These are phyloP conservation scores for Blastocystis sp. DNA, from an alignment of 352 stramenopile species.

Conservation along the genomic window DNA sequence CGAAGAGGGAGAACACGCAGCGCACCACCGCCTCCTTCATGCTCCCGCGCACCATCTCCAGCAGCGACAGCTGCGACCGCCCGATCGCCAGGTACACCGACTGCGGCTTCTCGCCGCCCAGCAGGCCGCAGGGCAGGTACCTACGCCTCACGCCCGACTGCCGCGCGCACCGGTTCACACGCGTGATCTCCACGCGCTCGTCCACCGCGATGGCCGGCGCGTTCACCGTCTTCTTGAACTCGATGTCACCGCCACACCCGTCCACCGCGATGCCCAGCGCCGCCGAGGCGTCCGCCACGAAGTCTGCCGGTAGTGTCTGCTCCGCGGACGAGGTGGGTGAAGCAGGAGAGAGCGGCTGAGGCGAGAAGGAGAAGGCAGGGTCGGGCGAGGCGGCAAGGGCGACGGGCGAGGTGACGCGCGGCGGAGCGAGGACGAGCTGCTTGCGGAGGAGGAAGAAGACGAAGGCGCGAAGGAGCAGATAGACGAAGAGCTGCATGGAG, in stretches of 20 bases:
- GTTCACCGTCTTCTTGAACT: conserved; percentile 29
- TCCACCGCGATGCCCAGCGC: conserved; percentile 8
- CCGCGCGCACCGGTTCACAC: not conserved
- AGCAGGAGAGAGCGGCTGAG: not conserved
- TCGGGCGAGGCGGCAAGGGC: not conserved
- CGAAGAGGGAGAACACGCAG: conserved; percentile 12
- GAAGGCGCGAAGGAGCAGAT: conserved; percentile 24
- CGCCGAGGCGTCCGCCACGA: not conserved
- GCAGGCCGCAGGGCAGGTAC: not conserved
- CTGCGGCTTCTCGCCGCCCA: not conserved
- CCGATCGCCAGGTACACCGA: conserved; percentile 33
- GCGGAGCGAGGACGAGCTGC: not conserved
- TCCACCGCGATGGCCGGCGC: not conserved
- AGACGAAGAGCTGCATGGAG: not conserved
- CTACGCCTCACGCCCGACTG: not conserved
- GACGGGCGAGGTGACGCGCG: not conserved
- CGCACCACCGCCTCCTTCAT: conserved; percentile 24
- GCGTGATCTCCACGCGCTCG: conserved; percentile 12
- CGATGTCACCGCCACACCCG: not conserved
- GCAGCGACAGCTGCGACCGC: conserved; percentile 1
- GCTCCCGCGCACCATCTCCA: not conserved
- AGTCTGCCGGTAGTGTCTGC: not conserved
- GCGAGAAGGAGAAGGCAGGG: too few species aligned
- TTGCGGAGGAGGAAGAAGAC: conserved; percentile 30
- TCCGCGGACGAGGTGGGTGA: not conserved